Conservation (phyloP, 257 asterid species). For the Ballota nigra region DNA sequence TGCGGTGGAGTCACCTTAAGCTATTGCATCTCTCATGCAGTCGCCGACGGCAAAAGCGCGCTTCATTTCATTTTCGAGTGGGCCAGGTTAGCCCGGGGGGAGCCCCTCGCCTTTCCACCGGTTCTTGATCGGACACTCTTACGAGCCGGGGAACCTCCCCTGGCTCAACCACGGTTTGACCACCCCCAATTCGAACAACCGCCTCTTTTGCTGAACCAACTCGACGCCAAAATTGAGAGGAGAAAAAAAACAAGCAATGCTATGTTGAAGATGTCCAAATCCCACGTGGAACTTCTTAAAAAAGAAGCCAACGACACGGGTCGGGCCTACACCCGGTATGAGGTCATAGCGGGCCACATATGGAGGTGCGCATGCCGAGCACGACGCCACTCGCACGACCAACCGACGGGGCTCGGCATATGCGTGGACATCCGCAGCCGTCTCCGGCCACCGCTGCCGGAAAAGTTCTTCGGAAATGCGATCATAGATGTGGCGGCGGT, state of each 20-base stretch:
- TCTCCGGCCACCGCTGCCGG: constrained; percentile 43
- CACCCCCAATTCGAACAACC: constrained; percentile 40
- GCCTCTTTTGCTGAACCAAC: constrained; percentile 29
- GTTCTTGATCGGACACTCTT: constrained; percentile 43
- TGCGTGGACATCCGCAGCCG: constrained; percentile 50
- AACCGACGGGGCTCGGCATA: constrained; percentile 40
- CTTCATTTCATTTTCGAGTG: constrained; percentile 58
- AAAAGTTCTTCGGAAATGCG: constrained; percentile 61
- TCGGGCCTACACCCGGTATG: constrained; percentile 43
- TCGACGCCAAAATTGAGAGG: constrained; percentile 26
- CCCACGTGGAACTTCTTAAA: constrained; percentile 36
- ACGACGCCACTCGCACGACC: constrained; percentile 32
- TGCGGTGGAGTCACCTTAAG: constrained; percentile 57
- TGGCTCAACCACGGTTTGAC: constrained; percentile 16
- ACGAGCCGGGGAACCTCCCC: constrained; percentile 37
- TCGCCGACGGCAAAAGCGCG: constrained; percentile 56
- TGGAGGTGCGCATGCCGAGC: constrained; percentile 56
- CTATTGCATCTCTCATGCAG: constrained; percentile 45
- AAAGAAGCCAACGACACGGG: constrained; percentile 19
- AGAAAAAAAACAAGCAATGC: constrained; percentile 22
- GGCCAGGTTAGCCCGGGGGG: constrained; percentile 53
- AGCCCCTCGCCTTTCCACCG: constrained; percentile 32
- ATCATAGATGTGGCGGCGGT: constrained; percentile 37
- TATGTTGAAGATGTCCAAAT: constrained; percentile 38
- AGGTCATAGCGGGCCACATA: constrained; percentile 47